Percentiles rank a stretch among this genome's conserved stretches.
Evolutionary conservation across 2,329 filamentous ascomycete species (phyloP).

Genomic region (Exophiala xenobiotica): DNA sequence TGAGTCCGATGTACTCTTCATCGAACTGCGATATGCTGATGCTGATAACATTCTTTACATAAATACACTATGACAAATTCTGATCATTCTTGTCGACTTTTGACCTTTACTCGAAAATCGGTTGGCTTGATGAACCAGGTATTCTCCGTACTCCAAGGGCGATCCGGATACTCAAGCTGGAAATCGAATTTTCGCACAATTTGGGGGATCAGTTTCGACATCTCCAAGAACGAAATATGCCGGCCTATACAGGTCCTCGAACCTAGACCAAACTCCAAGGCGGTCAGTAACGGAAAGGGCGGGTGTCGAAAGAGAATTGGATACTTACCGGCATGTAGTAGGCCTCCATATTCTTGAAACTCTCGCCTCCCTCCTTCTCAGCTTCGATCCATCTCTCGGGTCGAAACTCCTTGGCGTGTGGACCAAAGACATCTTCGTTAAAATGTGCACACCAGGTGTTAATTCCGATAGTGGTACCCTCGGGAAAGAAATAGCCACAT

Average conservation of each 20-base stretch:
- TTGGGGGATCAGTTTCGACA: slow-evolving; percentile 34
- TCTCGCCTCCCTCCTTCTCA: slow-evolving; percentile 34
- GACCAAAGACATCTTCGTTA: slow-evolving; percentile 48
- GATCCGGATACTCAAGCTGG: slow-evolving; percentile 23
- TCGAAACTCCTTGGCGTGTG: slow-evolving; percentile 43
- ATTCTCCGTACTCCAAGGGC: slow-evolving; percentile 27
- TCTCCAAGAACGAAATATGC: slow-evolving; percentile 33
- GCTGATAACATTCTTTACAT: background rate
- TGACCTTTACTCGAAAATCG: slow-evolving; percentile 40
- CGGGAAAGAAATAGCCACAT: slow-evolving; percentile 43
- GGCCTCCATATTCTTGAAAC: slow-evolving; percentile 38
- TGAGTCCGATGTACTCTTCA: too few species aligned
- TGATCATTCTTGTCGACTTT: slow-evolving; percentile 10
- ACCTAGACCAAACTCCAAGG: slow-evolving; percentile 37
- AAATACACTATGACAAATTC: background rate
- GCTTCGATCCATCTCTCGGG: slow-evolving; percentile 50
- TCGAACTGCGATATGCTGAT: too few species aligned
- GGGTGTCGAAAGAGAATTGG: too few species aligned
- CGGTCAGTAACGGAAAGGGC: slow-evolving; percentile 49
- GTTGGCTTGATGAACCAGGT: slow-evolving; percentile 33
- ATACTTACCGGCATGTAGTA: slow-evolving; percentile 42
- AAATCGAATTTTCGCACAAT: slow-evolving; percentile 29
- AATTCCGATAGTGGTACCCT: slow-evolving; percentile 45
- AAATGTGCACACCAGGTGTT: slow-evolving; percentile 48
- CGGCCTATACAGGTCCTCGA: slow-evolving; percentile 42